A percentile compares a stretch with the other conserved stretches of the same genome.
These are phyloP conservation scores for Calocybe indica DNA, from an alignment of 768 basidiomycete species.

Conservation along the genomic window DNA sequence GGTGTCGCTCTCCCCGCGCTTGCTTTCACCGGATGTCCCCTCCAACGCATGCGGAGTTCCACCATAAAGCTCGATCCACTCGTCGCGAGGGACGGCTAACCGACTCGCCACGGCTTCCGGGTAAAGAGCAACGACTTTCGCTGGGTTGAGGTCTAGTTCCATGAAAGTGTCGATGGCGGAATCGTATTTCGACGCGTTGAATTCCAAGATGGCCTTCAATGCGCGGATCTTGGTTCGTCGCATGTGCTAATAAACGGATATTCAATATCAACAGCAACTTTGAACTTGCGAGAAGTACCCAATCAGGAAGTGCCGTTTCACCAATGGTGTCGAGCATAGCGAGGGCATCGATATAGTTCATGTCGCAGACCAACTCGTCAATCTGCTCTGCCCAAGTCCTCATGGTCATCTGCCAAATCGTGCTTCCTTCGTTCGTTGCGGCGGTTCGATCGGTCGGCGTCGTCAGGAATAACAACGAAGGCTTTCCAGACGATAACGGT, in stretches of 20 bases:
- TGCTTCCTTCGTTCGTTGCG: constrained; percentile 64
- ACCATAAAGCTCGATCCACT: constrained; percentile 82
- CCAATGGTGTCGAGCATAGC: constrained; percentile 71
- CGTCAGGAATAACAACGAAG: constrained; percentile 57
- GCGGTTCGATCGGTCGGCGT: constrained; percentile 70
- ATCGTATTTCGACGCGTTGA: constrained; percentile 63
- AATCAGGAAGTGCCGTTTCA: constrained; percentile 50
- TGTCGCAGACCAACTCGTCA: constrained; percentile 70
- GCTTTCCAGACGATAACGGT: constrained; percentile 43
- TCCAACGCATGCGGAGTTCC: constrained; percentile 40
- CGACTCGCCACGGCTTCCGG: constrained; percentile 78
- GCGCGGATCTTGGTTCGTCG: constrained; percentile 56
- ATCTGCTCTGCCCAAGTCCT: constrained; percentile 75
- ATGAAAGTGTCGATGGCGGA: constrained; percentile 83
- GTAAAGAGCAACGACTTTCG: constrained; percentile 88
- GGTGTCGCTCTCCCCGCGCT: constrained; percentile 7
- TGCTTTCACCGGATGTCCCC: too few species aligned
- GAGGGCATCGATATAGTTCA: constrained; percentile 74
- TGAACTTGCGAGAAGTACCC: constrained; percentile 33
- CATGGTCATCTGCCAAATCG: constrained; percentile 73
- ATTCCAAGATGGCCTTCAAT: constrained; percentile 75
- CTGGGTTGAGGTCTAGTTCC: constrained; percentile 86
- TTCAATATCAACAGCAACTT: background rate
- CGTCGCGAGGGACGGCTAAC: constrained; percentile 57
- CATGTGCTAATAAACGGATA: constrained; percentile 34